Conservation (phyloP, 148 eudicot genomes). For the Cornus controversa region DNA sequence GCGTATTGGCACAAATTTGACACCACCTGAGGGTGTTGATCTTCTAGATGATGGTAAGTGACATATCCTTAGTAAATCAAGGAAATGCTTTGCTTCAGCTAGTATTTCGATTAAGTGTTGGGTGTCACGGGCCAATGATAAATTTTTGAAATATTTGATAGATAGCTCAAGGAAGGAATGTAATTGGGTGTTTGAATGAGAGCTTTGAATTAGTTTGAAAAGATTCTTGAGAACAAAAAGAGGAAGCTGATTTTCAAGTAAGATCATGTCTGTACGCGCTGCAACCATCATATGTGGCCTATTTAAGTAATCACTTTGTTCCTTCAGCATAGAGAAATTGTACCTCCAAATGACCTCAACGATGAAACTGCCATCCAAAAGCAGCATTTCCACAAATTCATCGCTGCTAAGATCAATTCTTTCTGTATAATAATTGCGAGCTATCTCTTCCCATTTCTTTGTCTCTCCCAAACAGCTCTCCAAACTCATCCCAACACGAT, state of each 20-base stretch:
- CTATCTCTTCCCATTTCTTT: too few relatives aligned
- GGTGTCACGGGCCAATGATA: too few relatives aligned
- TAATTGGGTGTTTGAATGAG: background rate
- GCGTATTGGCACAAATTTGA: too few relatives aligned
- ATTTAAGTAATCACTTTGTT: slow-evolving; percentile 20
- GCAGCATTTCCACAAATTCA: too few relatives aligned
- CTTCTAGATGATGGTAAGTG: background rate
- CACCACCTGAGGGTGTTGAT: background rate
- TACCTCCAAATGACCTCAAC: too few relatives aligned
- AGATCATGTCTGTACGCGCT: slow-evolving; percentile 22
- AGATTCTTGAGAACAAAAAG: slow-evolving; percentile 27
- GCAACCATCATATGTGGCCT: slow-evolving; percentile 16
- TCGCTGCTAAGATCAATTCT: too few relatives aligned
- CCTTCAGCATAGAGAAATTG: slow-evolving; percentile 29
- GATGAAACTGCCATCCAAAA: slow-evolving; percentile 20
- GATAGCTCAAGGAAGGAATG: background rate
- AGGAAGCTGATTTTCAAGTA: slow-evolving; percentile 39
- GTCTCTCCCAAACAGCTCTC: too few relatives aligned
- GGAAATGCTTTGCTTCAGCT: slow-evolving; percentile 20
- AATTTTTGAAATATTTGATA: background rate
- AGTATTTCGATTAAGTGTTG: too few relatives aligned
- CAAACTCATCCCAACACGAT: too few relatives aligned
- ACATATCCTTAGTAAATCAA: slow-evolving; percentile 19
- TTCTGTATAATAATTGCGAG: too few relatives aligned
- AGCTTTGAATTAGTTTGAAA: slow-evolving; percentile 11